phyloP scores from a whole-genome alignment of 257 asterid species.

The Ocimum tenuiflorum region DNA sequence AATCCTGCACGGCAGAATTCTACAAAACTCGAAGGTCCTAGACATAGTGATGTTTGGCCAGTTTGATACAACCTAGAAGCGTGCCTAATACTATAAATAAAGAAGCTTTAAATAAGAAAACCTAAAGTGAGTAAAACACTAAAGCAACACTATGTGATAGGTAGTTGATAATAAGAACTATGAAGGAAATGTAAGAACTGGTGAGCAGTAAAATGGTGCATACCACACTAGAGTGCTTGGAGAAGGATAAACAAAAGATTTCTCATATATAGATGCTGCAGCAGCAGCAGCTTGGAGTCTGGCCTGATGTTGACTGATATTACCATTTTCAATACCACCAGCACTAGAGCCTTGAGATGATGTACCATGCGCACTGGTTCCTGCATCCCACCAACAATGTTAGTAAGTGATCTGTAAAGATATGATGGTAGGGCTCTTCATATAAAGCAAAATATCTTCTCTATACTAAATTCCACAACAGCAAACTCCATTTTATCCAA shows the following conservation, averaged over 20 bases:
- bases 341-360: constrained; percentile 47
- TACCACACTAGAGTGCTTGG: constrained; percentile 50
- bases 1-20: too few relatives aligned
- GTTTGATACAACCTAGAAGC: too few relatives aligned
- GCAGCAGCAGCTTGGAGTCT: constrained; percentile 86
- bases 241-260: constrained; percentile 92
- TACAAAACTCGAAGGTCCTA: too few relatives aligned
- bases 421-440: background rate
- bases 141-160: constrained; percentile 1
- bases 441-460: constrained; percentile 6
- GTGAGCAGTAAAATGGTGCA: constrained; percentile 12
- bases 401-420: constrained; percentile 1
- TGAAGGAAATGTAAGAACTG: background rate
- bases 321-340: constrained; percentile 35
- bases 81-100: too few relatives aligned
- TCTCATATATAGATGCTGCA: constrained; percentile 73
- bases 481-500: background rate
- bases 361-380: constrained; percentile 47
- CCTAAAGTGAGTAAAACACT: too few relatives aligned
- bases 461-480: background rate
- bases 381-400: constrained; percentile 36
- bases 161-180: constrained; percentile 15
- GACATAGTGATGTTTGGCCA: too few relatives aligned
- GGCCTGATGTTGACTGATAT: constrained; percentile 56
- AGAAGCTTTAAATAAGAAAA: too few relatives aligned